Evolutionary conservation across 2,329 filamentous ascomycete species (phyloP), one percentile per base, ranked within the genome.

Genomic region (Ophiostoma angusticollis): DNA sequence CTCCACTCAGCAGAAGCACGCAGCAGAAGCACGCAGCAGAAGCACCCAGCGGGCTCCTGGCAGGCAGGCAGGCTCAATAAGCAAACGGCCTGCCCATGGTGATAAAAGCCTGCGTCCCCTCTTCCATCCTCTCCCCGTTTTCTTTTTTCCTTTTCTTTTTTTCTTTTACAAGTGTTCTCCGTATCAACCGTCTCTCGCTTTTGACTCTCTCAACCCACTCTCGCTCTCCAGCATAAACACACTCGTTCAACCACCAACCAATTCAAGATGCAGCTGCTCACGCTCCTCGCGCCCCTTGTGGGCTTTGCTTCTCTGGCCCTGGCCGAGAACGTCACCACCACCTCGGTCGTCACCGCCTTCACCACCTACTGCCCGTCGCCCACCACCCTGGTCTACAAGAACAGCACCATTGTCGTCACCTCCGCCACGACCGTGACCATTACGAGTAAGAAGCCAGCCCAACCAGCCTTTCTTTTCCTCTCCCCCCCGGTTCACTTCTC

Each of bases 301-400:
- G 45, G 39, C 18, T 39, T 47, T n/a, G 41, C 37, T 29, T 27
- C 44, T 6, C 5, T 36, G 6, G 44, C 42, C 36, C 3, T 13
- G 13, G 43, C 41, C 25, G 9, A 12, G n/a, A 27, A 12, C 37
- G 17, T 27, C 30, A 47, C 45, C 17, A 38, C 43, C 33, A 48
- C 46, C 24, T 9, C 38, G 19, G 63, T 74, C 47, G 70, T 84
- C 46, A 75, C 73, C 42, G 59, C 63, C 41, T 73, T 72, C 65
- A 76, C 70, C 62, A 85, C 80, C 55, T 83, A 69, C 73, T 85
- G 81, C 74, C 78, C 80, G n/a, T 64, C 55, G 50, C 59, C 80
- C 48, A 84, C 80, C 51, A 72, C 70, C 53, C 66, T 79, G 61
- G 69, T 68, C 55, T 65, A 59, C 61, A 66, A 71, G 58, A 81